Evolutionary conservation across 75 land plant genomes (phyloP).

Genomic region (Chamaecyparis obtusa): DNA sequence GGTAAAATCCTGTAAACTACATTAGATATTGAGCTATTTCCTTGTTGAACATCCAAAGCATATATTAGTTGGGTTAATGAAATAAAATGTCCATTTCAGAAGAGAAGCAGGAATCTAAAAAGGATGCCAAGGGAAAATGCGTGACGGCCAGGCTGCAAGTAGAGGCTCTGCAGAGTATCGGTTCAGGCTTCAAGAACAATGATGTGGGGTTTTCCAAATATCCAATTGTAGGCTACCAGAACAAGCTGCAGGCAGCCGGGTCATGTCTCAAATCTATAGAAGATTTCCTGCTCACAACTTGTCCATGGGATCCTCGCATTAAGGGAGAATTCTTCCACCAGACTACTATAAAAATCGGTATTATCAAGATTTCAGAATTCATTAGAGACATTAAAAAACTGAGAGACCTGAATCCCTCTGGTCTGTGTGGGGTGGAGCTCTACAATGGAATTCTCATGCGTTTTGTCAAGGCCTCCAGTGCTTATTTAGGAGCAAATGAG

Average conservation of each 20-base stretch:
- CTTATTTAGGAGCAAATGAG: constrained; percentile 60
- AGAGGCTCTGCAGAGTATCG: constrained; percentile 10
- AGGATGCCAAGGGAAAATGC: constrained; percentile 53
- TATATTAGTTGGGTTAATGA: too few relatives aligned
- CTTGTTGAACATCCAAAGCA: too few relatives aligned
- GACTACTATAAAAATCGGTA: constrained; percentile 38
- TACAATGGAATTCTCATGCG: constrained; percentile 73
- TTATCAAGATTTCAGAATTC: constrained; percentile 45
- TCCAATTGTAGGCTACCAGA: constrained; percentile 63
- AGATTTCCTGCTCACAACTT: constrained; percentile 30
- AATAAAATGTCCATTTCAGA: constrained; percentile 21
- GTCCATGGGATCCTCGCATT: constrained; percentile 74
- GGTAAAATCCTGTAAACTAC: constrained; percentile 16
- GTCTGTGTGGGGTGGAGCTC: constrained; percentile 63
- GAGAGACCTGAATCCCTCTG: constrained; percentile 27
- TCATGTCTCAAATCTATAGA: constrained; percentile 32
- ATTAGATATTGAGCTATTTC: not conserved
- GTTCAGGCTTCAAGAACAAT: constrained; percentile 55
- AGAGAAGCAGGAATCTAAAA: constrained; percentile 32
- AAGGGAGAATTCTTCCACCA: constrained; percentile 59
- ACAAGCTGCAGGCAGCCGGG: constrained; percentile 52
- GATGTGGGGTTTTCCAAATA: constrained; percentile 40
- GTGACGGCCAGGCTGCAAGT: constrained; percentile 16
- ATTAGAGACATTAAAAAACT: constrained; percentile 65
- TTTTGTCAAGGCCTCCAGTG: constrained; percentile 51